phyloP scores from a whole-genome alignment of 2,329 filamentous ascomycete species.

The Periconia sp. region DNA sequence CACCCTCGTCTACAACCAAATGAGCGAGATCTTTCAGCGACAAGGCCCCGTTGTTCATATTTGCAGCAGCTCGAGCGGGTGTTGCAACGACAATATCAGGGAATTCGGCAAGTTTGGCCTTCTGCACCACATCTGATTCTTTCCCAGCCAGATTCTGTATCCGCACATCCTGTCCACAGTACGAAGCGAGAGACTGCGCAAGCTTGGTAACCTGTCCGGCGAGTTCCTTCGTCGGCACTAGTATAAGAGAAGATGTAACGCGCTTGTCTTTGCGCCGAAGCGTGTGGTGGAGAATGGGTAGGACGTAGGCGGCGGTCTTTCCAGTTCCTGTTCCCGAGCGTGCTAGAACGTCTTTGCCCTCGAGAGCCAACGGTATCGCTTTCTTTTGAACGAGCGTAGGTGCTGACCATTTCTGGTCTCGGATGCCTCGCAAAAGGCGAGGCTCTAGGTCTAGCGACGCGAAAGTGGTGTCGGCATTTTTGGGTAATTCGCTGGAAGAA shows the following conservation, averaged over 20 bases:
- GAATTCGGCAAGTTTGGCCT: slow-evolving; percentile 78
- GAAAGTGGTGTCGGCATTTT: slow-evolving; percentile 57
- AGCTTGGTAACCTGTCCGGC: slow-evolving; percentile 86
- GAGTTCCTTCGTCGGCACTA: slow-evolving; percentile 92
- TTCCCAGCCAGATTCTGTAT: slow-evolving; percentile 88
- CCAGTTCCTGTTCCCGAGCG: slow-evolving; percentile 94
- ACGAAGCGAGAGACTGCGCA: slow-evolving; percentile 74
- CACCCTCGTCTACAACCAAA: slow-evolving; percentile 90
- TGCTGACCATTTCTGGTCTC: slow-evolving; percentile 77
- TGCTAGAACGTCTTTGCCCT: slow-evolving; percentile 86
- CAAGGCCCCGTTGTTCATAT: slow-evolving; percentile 72
- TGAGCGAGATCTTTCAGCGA: slow-evolving; percentile 71
- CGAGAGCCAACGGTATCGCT: slow-evolving; percentile 83
- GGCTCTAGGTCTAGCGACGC: slow-evolving; percentile 78
- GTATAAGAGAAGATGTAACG: slow-evolving; percentile 73
- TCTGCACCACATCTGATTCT: slow-evolving; percentile 84
- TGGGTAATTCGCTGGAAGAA: slow-evolving; percentile 12
- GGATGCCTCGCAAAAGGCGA: slow-evolving; percentile 81
- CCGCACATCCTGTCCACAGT: slow-evolving; percentile 81
- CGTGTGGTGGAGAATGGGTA: slow-evolving; percentile 79
- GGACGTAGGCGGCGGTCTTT: slow-evolving; percentile 93
- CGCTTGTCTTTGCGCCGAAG: neutral
- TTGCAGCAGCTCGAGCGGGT: slow-evolving; percentile 77
- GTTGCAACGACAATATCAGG: slow-evolving; percentile 93
- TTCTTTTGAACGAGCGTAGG: slow-evolving; percentile 88